Conservation (phyloP, 345 rosid species). For the Isatis tinctoria region DNA sequence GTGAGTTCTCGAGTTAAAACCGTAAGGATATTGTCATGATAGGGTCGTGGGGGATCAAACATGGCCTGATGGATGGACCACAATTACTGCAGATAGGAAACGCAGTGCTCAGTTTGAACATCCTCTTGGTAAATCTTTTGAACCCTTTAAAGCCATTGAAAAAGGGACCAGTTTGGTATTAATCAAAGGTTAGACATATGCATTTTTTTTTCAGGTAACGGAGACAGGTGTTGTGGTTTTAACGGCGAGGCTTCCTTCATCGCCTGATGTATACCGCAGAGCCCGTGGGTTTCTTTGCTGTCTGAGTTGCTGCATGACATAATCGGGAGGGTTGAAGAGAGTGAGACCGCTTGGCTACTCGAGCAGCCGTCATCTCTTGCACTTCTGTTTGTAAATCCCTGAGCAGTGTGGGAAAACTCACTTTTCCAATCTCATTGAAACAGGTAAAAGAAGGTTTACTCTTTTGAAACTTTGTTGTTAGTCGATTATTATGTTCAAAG, state of each 20-base stretch:
- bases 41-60: constrained; percentile 86
- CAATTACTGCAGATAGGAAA: constrained; percentile 87
- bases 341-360: constrained; percentile 81
- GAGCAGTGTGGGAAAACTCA: constrained; percentile 82
- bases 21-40: neutral
- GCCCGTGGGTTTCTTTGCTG: constrained; percentile 85
- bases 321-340: constrained; percentile 78
- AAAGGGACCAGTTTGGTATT: too few species aligned
- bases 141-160: too few species aligned
- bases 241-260: constrained; percentile 77
- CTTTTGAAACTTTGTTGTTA: too few species aligned
- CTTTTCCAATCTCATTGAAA: constrained; percentile 89
- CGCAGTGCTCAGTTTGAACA: constrained; percentile 99
- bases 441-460: constrained; percentile 47
- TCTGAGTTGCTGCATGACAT: constrained; percentile 85
- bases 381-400: constrained; percentile 91
- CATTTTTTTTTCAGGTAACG: too few species aligned
- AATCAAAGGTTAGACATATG: too few species aligned
- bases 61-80: constrained; percentile 99
- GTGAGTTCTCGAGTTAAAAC: neutral
- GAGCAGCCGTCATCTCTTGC: constrained; percentile 73
- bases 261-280: constrained; percentile 64
- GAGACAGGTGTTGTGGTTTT: constrained; percentile 92
- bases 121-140: too few species aligned
- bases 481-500: neutral